phyloP scores from a whole-genome alignment of 331 rosid species.

The Malus hybrid region DNA sequence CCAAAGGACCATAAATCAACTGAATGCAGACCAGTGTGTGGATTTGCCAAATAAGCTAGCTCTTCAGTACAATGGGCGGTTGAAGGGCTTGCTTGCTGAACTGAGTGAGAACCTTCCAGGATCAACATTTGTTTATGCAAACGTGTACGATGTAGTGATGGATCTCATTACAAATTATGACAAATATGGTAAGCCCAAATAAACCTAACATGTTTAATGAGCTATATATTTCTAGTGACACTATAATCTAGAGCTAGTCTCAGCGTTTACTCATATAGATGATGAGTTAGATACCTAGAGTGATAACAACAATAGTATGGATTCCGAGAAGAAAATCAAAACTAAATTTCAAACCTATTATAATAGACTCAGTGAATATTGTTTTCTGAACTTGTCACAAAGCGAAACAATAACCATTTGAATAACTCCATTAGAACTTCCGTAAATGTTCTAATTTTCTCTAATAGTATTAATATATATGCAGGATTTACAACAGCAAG shows the following conservation, averaged over 20 bases:
- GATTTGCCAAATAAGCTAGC: constrained; percentile 87
- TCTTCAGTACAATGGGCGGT: constrained; percentile 54
- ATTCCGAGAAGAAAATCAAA: too few species aligned
- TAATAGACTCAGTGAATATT: too few species aligned
- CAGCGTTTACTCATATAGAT: too few species aligned
- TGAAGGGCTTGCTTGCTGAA: constrained; percentile 63
- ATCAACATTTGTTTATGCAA: constrained; percentile 63
- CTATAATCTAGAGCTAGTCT: too few species aligned
- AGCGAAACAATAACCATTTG: too few species aligned
- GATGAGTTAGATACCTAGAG: too few species aligned
- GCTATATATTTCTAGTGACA: too few species aligned
- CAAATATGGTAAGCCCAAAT: constrained; percentile 40
- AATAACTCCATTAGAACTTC: too few species aligned
- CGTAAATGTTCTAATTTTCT: too few species aligned
- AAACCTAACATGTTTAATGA: background rate
- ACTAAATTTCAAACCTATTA: too few species aligned
- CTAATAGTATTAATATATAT: background rate
- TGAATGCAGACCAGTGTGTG: constrained; percentile 64
- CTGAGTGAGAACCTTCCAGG: constrained; percentile 69
- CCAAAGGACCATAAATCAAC: constrained; percentile 72
- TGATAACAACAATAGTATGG: too few species aligned
- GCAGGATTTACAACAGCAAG: constrained; percentile 73
- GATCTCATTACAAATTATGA: constrained; percentile 59
- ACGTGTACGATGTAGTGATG: constrained; percentile 65
- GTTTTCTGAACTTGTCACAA: too few species aligned